phyloP scores from a whole-genome alignment of 2,329 filamentous ascomycete species.

The Aspergillus hortae region DNA sequence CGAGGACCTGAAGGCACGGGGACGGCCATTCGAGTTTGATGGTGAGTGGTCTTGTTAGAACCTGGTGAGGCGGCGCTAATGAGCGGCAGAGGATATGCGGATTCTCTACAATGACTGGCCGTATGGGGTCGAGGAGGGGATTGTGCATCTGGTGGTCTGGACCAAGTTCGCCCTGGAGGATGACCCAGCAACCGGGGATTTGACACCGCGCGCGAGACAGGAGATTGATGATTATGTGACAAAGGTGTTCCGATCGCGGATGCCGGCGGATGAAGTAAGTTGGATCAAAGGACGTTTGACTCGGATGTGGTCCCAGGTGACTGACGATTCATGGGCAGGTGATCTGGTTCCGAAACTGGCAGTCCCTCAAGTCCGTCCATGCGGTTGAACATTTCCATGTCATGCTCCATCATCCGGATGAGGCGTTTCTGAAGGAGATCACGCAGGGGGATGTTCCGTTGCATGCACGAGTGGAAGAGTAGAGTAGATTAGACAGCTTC shows the following conservation, averaged over 20 bases:
- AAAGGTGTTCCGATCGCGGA: slow-evolving; percentile 57
- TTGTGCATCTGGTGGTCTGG: slow-evolving; percentile 88
- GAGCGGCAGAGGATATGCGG: slow-evolving; percentile 57
- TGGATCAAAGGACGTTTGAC: background rate
- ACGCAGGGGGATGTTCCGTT: slow-evolving; percentile 72
- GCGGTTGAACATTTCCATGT: slow-evolving; percentile 93
- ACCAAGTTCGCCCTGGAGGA: slow-evolving; percentile 80
- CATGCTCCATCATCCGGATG: slow-evolving; percentile 77
- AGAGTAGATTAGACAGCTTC: slow-evolving; percentile 16
- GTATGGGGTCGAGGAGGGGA: slow-evolving; percentile 74
- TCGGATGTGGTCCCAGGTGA: no score
- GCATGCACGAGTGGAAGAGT: slow-evolving; percentile 36
- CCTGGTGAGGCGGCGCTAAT: no score
- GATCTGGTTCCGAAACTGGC: slow-evolving; percentile 94
- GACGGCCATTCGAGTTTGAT: slow-evolving; percentile 30
- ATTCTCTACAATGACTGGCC: slow-evolving; percentile 92
- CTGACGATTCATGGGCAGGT: slow-evolving; percentile 44
- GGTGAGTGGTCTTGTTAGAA: slow-evolving; percentile 21
- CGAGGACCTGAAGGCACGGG: slow-evolving; percentile 30
- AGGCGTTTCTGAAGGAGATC: slow-evolving; percentile 63
- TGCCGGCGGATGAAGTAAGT: slow-evolving; percentile 42
- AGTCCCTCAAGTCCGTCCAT: slow-evolving; percentile 75
- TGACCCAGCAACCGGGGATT: slow-evolving; percentile 61
- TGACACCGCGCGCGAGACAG: slow-evolving; percentile 60
- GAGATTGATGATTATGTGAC: slow-evolving; percentile 70